Base-by-base conservation (phyloP, 2,329 filamentous ascomycete genomes). In the Penicillium sp. region DNA sequence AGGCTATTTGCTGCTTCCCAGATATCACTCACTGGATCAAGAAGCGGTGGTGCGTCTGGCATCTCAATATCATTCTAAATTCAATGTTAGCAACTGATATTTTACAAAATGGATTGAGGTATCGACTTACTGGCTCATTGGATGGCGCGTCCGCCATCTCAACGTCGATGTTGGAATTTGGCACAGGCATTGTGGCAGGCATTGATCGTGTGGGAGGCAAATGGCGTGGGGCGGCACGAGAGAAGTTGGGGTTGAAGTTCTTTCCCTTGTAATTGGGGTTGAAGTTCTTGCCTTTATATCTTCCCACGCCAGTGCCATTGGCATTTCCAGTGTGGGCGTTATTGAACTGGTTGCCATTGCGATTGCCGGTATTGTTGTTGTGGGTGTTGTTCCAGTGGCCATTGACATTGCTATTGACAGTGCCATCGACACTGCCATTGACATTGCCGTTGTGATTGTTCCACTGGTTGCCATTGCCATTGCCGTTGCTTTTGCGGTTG, bases 1-100 rank as follows among this genome's bases (percentile, higher is more conserved):
- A 44, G 10, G 2, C n/a, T n/a, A 12, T 11, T 10, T 25, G 41
- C 41, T 16, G n/a, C 33, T 28, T 37, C 5, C n/a, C 26, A 19
- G 22, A 40, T 12, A 26, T 54, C 30, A 36, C 51, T 49, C 22
- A 58, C 48, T 22, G 53, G 28, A 26, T 54, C 54, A 5, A 2
- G 16, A 16, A 26, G 33, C 53, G 54, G 51, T 17, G 61, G 61
- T 11, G 61, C 62, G 22, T 64, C 62, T 0, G 53, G 43, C 62
- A 64, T 64, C n/a, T 61, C 62, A 17, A 50, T 45, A 2, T 55
- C 53, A 12, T 28, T 51, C 48, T 50, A 19, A 17, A 50, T 26
- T 35, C 37, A 50, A 35, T 26, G 48, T 50, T 35, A 50, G 38
- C 7, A 28, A 43, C 22, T 16, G 16, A 14, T 26, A 14, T 44